Conservation (phyloP, 2,329 filamentous ascomycete genomes). For the Oidium heveae region DNA sequence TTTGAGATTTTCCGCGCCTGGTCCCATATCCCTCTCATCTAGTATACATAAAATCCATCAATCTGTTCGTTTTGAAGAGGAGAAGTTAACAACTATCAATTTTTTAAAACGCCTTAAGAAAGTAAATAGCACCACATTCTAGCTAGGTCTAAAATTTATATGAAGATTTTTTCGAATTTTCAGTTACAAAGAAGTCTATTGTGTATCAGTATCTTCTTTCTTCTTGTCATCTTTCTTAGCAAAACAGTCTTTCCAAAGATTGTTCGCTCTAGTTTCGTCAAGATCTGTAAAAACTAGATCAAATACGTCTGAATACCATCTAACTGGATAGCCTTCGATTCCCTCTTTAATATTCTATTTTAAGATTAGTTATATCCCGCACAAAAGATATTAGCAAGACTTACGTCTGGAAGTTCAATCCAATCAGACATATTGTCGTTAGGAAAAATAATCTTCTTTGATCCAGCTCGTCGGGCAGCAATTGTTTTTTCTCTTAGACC, state of each 20-base stretch:
- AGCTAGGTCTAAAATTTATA: too few species aligned
- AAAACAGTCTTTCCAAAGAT: slow-evolving; percentile 22
- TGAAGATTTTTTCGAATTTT: too few species aligned
- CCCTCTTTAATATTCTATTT: slow-evolving; percentile 88
- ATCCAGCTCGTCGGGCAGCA: slow-evolving; percentile 73
- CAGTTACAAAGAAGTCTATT: background rate
- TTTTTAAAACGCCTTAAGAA: too few species aligned
- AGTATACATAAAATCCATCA: too few species aligned
- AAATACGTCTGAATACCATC: slow-evolving; percentile 89
- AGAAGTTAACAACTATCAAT: too few species aligned
- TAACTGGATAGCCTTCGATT: slow-evolving; percentile 71
- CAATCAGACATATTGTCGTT: slow-evolving; percentile 90
- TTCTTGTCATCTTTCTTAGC: slow-evolving; percentile 14
- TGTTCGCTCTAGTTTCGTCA: slow-evolving; percentile 47
- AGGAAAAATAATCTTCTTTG: slow-evolving; percentile 83
- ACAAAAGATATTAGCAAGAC: slow-evolving; percentile 15
- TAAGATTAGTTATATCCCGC: slow-evolving; percentile 5
- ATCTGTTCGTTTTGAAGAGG: too few species aligned
- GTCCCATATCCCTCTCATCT: too few species aligned
- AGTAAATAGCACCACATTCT: too few species aligned
- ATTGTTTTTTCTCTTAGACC: slow-evolving; percentile 93
- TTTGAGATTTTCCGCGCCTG: too few species aligned
- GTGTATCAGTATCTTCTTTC: slow-evolving; percentile 8
- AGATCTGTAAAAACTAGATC: slow-evolving; percentile 68
- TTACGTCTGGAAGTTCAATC: slow-evolving; percentile 85